phyloP scores from a whole-genome alignment of 768 basidiomycete species.

The Suillus tomentosus region DNA sequence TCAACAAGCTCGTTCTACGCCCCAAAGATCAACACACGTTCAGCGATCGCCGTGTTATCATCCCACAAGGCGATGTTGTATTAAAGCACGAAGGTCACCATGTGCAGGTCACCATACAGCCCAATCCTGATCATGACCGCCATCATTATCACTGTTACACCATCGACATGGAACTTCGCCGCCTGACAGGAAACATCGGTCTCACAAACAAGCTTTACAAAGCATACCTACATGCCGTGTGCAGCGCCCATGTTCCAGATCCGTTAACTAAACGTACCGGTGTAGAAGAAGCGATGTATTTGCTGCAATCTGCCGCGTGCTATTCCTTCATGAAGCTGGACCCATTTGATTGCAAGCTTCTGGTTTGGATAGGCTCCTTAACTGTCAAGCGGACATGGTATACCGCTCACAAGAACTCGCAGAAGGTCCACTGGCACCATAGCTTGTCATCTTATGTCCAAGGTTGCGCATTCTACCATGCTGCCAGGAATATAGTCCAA shows the following conservation, averaged over 20 bases:
- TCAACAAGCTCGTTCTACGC: slow-evolving; percentile 37
- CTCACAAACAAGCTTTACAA: slow-evolving; percentile 31
- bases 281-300: slow-evolving; percentile 40
- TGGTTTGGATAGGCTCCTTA: slow-evolving; percentile 34
- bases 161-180: slow-evolving; percentile 28
- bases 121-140: neutral
- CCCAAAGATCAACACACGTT: slow-evolving; percentile 15
- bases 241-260: slow-evolving; percentile 35
- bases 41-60: slow-evolving; percentile 15
- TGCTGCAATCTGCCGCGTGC: slow-evolving; percentile 36
- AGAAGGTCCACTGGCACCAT: slow-evolving; percentile 35
- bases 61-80: slow-evolving; percentile 13
- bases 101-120: neutral
- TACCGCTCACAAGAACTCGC: slow-evolving; percentile 36
- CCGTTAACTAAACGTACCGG: slow-evolving; percentile 44
- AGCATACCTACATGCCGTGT: slow-evolving; percentile 45
- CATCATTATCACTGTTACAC: slow-evolving; percentile 25
- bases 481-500: slow-evolving; percentile 13
- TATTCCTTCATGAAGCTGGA: slow-evolving; percentile 40
- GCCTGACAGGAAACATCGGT: slow-evolving; percentile 23
- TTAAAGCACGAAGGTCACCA: neutral
- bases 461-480: slow-evolving; percentile 26
- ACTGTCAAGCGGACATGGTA: slow-evolving; percentile 38
- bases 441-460: slow-evolving; percentile 29
- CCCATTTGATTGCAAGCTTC: slow-evolving; percentile 26